Evolutionary conservation across 2,329 filamentous ascomycete species (phyloP).

Genomic region (Plenodomus biglobosus): DNA sequence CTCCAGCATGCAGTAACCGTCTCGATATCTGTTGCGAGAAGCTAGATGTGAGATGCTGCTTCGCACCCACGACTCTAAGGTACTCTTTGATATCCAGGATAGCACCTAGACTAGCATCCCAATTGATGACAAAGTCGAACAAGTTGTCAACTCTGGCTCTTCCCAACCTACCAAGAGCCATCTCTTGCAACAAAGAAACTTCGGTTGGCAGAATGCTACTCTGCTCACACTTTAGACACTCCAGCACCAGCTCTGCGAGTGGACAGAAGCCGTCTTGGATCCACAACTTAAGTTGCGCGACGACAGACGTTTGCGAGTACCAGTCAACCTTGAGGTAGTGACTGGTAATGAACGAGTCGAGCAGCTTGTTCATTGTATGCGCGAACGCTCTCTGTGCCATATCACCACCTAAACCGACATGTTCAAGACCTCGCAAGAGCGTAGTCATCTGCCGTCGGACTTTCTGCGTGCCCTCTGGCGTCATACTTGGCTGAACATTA

Average conservation of each 20-base stretch:
- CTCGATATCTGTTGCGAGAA: conserved; percentile 68
- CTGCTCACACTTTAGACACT: conserved; percentile 36
- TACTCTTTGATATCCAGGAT: conserved; percentile 73
- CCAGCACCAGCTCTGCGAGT: conserved; percentile 64
- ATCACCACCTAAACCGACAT: conserved; percentile 69
- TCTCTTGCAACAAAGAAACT: conserved; percentile 69
- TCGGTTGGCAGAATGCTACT: conserved; percentile 43
- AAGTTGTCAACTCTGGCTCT: conserved; percentile 69
- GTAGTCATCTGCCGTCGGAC: conserved; percentile 57
- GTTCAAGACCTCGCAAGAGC: conserved; percentile 61
- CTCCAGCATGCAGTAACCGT: conserved; percentile 71
- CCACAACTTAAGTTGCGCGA: conserved; percentile 65
- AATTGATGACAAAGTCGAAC: conserved; percentile 76
- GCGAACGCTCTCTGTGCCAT: conserved; percentile 71
- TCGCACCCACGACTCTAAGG: conserved; percentile 67
- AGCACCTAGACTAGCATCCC: conserved; percentile 71
- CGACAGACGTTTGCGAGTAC: conserved; percentile 56
- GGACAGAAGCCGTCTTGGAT: conserved; percentile 67
- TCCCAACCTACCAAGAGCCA: conserved; percentile 68
- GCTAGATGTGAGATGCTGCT: conserved; percentile 68
- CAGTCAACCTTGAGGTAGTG: conserved; percentile 66
- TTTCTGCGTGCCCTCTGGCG: conserved; percentile 21
- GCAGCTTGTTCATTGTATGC: conserved; percentile 67
- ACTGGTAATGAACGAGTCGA: conserved; percentile 63
- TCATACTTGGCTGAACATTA: conserved; percentile 18